Conservation (phyloP, 441 rosid genomes). For the Metrosideros polymorpha region DNA sequence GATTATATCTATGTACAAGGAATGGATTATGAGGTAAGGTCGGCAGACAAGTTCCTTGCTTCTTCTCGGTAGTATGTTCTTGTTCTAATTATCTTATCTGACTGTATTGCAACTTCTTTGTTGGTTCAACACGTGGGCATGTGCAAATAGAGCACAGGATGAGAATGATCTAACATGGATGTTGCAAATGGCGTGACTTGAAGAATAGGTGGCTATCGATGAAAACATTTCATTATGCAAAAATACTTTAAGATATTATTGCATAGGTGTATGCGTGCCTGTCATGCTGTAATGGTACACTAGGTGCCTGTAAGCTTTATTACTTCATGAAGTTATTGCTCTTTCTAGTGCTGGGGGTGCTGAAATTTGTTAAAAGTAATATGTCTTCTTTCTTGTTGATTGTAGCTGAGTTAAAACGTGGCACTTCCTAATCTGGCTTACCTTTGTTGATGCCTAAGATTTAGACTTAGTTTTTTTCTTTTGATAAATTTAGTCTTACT, state of each 20-base stretch:
- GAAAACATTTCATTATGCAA: not conserved
- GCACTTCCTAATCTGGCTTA: not conserved
- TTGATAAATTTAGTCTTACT: not conserved
- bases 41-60: not conserved
- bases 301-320: not conserved
- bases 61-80: not conserved
- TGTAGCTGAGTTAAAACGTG: not conserved
- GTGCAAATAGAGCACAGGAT: not conserved
- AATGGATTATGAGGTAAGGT: constrained; percentile 54
- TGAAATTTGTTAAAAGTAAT: not conserved
- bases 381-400: not conserved
- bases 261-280: not conserved
- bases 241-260: not conserved
- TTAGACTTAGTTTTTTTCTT: not conserved
- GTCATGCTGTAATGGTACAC: not conserved
- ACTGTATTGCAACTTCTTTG: not conserved
- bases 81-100: not conserved
- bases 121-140: not conserved
- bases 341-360: not conserved
- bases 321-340: not conserved
- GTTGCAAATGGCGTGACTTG: not conserved
- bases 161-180: not conserved
- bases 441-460: not conserved
- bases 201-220: not conserved
- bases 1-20: constrained; percentile 55